A percentile compares a stretch with the other conserved stretches of the same genome.
phyloP scores from a whole-genome alignment of 306 rosid genomes.

The Vigna trinervia region DNA sequence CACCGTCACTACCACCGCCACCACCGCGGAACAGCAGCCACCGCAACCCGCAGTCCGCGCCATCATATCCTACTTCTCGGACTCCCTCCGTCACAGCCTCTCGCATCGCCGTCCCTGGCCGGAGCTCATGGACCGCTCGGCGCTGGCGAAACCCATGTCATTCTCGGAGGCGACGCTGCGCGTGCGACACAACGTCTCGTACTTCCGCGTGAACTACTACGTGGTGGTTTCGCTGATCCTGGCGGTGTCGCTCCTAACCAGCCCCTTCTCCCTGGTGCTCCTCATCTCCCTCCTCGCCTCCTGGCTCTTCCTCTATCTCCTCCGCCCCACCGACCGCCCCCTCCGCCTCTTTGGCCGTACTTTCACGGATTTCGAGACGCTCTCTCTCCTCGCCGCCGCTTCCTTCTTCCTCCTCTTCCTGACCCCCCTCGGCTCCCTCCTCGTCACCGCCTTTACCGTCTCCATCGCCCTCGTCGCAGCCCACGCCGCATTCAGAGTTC shows the following conservation, averaged over 20 bases:
- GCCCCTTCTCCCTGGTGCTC: neutral
- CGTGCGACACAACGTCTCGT: neutral
- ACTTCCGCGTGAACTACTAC: conserved; percentile 22
- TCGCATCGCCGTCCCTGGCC: neutral
- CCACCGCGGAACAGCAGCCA: too few species aligned
- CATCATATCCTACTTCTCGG: neutral
- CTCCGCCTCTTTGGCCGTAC: conserved; percentile 6
- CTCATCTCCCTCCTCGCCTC: neutral
- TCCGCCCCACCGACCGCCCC: neutral
- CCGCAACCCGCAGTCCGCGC: neutral
- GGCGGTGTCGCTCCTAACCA: neutral
- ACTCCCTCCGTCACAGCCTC: neutral
- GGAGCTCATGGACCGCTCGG: neutral
- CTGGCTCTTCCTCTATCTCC: conserved; percentile 15
- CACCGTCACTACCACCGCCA: neutral
- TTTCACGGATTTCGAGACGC: conserved; percentile 29
- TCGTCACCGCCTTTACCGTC: neutral
- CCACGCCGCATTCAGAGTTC: conserved; percentile 1
- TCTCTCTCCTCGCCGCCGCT: neutral
- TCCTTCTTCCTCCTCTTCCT: neutral
- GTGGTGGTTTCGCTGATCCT: neutral
- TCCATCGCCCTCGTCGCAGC: neutral
- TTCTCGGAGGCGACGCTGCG: conserved; percentile 1
- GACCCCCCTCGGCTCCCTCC: conserved; percentile 10
- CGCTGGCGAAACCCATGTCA: neutral